Base-by-base conservation (phyloP, 2,329 filamentous ascomycete species). In the Claviceps africana region DNA sequence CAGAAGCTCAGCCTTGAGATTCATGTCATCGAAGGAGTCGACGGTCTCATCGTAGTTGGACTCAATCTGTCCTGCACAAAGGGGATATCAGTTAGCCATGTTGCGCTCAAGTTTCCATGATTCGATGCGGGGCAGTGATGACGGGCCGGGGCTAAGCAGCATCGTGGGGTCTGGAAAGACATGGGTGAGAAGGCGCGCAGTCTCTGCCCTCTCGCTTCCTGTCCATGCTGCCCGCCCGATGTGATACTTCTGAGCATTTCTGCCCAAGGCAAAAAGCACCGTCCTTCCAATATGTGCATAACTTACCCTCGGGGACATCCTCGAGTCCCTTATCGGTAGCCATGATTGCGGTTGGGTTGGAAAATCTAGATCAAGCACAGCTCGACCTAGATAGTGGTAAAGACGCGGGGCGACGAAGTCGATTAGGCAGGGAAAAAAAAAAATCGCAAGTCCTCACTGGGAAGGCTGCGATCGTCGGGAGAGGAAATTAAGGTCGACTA, bases 21-120 rank as follows among this genome's bases (percentile, higher is more conserved):
- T 85, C 93, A 98, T 98, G 66, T 90, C 81, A 76, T 98, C 93
- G 77, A 98, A 98, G 57, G 89, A 95, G 77, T 98, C 94, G 74
- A 93, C 91, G 67, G 91, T 90, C 82, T 97, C 90, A 82, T 98
- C 93, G 79, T 97, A 98, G 88, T 98, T 98, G 71, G 90, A 95
- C 82, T 98, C 94, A 81, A 98, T 98, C 79, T 95, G 89, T 75
- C 85, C 91, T 95, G 71, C 66, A 70, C 54, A 46, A 55, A 13
- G 30, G 44, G 22, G 11, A 54, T n/a, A 56, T 43, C 53, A 62
- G 63, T 58, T 52, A 58, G 53, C 37, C 51, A 37, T 46, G 25
- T 55, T 40, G 33, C 45, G 45, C 43, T 39, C 46, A 13, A 33
- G 11, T 22, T 30, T 47, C 21, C 28, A 19, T 15, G 28, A 22